phyloP scores from a whole-genome alignment of 495 filamentous ascomycete species.

The Penicillium cinerascens region DNA sequence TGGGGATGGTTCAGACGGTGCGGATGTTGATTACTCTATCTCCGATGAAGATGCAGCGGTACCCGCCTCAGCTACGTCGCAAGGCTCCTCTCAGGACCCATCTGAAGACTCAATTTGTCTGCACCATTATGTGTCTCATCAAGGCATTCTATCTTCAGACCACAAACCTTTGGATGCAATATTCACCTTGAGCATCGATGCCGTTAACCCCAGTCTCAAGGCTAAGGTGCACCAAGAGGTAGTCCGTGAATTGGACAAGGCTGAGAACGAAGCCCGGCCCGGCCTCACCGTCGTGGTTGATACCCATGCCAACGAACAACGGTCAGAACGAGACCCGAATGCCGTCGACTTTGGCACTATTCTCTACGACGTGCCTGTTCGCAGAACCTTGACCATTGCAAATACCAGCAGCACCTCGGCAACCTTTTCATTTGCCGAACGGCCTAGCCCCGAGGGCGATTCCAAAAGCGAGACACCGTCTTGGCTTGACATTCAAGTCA shows the following conservation, averaged over 20 bases:
- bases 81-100: slow-evolving; percentile 5
- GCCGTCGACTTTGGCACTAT: slow-evolving; percentile 75
- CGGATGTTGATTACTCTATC: slow-evolving; percentile 60
- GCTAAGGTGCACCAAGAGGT: slow-evolving; percentile 82
- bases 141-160: slow-evolving; percentile 85
- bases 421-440: slow-evolving; percentile 69
- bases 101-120: slow-evolving; percentile 53
- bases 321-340: slow-evolving; percentile 42
- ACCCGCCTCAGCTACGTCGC: slow-evolving; percentile 13
- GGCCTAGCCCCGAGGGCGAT: slow-evolving; percentile 51
- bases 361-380: slow-evolving; percentile 60
- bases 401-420: slow-evolving; percentile 84
- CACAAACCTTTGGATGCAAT: slow-evolving; percentile 86
- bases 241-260: slow-evolving; percentile 80
- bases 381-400: slow-evolving; percentile 71
- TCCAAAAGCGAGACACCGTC: slow-evolving; percentile 39
- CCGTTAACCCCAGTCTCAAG: slow-evolving; percentile 78
- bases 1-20: slow-evolving; percentile 25
- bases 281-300: slow-evolving; percentile 83
- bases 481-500: slow-evolving; percentile 69
- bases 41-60: slow-evolving; percentile 30
- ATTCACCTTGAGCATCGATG: slow-evolving; percentile 79
- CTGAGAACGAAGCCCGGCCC: slow-evolving; percentile 88
- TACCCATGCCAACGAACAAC: slow-evolving; percentile 33
- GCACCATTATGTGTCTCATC: slow-evolving; percentile 81